Evolutionary conservation across 2,329 filamentous ascomycete genomes (phyloP).

Genomic region (Talaromyces sp.): DNA sequence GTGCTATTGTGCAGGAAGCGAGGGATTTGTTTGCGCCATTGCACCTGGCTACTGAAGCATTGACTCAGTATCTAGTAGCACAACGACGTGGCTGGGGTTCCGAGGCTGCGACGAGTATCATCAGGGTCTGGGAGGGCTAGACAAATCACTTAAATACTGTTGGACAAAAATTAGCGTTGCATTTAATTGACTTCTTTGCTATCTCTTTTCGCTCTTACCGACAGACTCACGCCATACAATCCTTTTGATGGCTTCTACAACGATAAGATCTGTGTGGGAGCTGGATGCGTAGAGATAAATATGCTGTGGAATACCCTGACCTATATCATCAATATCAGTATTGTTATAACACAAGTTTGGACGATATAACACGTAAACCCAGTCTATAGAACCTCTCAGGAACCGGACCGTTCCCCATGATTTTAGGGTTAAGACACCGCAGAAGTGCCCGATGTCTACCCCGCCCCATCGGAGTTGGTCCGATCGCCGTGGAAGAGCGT

Average conservation of each 20-base stretch:
- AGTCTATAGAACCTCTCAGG: not conserved
- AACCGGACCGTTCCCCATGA: not conserved
- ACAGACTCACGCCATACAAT: not conserved
- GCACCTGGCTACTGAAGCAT: slow-evolving; percentile 36
- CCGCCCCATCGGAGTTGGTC: slow-evolving; percentile 14
- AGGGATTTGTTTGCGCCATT: slow-evolving; percentile 38
- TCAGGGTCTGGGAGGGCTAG: slow-evolving; percentile 30
- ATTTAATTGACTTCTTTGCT: not conserved
- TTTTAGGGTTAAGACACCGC: slow-evolving; percentile 6
- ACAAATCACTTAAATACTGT: not conserved
- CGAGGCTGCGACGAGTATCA: slow-evolving; percentile 31
- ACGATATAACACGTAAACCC: not conserved
- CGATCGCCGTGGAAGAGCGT: slow-evolving; percentile 1
- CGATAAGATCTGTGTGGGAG: no score
- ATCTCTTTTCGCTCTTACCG: not conserved
- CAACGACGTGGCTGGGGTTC: slow-evolving; percentile 31
- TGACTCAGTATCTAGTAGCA: slow-evolving; percentile 34
- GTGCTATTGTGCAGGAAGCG: slow-evolving; percentile 42
- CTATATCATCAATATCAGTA: no score
- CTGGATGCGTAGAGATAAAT: no score
- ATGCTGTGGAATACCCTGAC: no score
- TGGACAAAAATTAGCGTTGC: not conserved
- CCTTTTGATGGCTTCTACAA: no score
- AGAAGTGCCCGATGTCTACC: slow-evolving; percentile 12
- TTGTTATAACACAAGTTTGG: no score